phyloP scores from a whole-genome alignment of 2,329 filamentous ascomycete genomes.

The Fusarium caatingaense region DNA sequence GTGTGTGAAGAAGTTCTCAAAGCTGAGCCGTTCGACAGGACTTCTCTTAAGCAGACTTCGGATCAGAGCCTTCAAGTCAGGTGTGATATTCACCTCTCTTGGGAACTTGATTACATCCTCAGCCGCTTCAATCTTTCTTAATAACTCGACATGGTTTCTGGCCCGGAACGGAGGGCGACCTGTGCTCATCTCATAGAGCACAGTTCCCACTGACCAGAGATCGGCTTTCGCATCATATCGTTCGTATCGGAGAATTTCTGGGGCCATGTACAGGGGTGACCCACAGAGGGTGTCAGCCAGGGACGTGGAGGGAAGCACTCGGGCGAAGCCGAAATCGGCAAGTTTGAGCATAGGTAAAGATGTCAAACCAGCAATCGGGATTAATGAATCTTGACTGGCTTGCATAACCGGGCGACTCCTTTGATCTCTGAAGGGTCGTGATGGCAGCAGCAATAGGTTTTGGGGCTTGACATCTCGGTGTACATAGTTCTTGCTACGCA shows the following conservation, averaged over 20 bases:
- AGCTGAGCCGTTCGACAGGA: slow-evolving; percentile 85
- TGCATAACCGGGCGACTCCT: slow-evolving; percentile 71
- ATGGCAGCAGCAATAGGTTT: slow-evolving; percentile 90
- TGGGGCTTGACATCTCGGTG: slow-evolving; percentile 98
- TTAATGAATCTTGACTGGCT: slow-evolving; percentile 82
- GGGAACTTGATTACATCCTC: slow-evolving; percentile 89
- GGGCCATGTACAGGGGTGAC: slow-evolving; percentile 98
- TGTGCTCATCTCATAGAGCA: slow-evolving; percentile 94
- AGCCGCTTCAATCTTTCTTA: slow-evolving; percentile 89
- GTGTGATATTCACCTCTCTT: slow-evolving; percentile 75
- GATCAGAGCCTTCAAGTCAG: slow-evolving; percentile 84
- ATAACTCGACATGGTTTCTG: slow-evolving; percentile 91
- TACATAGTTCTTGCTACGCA: slow-evolving; percentile 86
- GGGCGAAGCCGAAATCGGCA: slow-evolving; percentile 98
- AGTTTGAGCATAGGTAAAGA: slow-evolving; percentile 97
- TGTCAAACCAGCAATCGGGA: slow-evolving; percentile 81
- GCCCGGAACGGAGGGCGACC: slow-evolving; percentile 92
- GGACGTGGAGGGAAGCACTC: slow-evolving; percentile 88
- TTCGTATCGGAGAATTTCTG: slow-evolving; percentile 96
- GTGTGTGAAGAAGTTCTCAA: slow-evolving; percentile 85
- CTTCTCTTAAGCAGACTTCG: slow-evolving; percentile 84
- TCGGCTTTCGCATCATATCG: slow-evolving; percentile 98
- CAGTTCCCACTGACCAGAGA: slow-evolving; percentile 96
- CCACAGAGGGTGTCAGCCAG: slow-evolving; percentile 96
- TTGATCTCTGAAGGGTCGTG: slow-evolving; percentile 74